Conservation (phyloP, 805 yeast species). For the Spathaspora girioi region DNA sequence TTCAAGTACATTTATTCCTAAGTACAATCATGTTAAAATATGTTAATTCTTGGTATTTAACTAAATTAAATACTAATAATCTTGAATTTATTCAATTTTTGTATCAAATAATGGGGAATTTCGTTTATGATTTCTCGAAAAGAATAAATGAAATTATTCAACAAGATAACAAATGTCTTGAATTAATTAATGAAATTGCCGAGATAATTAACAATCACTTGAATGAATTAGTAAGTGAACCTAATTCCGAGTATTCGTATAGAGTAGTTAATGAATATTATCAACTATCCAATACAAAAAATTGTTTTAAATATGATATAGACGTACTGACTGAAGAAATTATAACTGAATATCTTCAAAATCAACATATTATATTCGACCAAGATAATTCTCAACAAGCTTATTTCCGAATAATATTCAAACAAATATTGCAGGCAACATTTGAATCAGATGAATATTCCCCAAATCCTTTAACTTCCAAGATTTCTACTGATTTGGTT, state of each 20-base stretch:
- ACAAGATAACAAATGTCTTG: constrained; percentile 9
- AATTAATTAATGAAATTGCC: constrained; percentile 22
- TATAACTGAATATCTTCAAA: constrained; percentile 10
- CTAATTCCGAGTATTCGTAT: constrained; percentile 7
- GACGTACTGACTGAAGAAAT: constrained; percentile 7
- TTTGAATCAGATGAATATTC: constrained; percentile 9
- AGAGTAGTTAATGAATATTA: constrained; percentile 12
- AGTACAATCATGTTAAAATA: constrained; percentile 23
- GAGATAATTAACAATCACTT: constrained; percentile 21
- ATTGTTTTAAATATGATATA: constrained; percentile 3
- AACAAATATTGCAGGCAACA: constrained; percentile 16
- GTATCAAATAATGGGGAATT: constrained; percentile 22
- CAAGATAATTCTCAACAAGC: constrained; percentile 4
- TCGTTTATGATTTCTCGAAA: constrained; percentile 19
- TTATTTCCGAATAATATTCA: constrained; percentile 22
- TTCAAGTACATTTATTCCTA: constrained; percentile 36
- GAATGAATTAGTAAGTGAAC: constrained; percentile 11
- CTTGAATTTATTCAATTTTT: constrained; percentile 23
- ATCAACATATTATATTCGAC: constrained; percentile 3
- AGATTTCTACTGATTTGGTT: constrained; percentile 20
- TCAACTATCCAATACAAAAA: not conserved
- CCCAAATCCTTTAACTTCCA: constrained; percentile 17
- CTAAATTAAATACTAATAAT: constrained; percentile 29
- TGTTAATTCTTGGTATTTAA: constrained; percentile 23
- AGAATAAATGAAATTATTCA: constrained; percentile 12